Base-by-base conservation (phyloP, 2,329 filamentous ascomycete species). In the Epicoccum nigrum region DNA sequence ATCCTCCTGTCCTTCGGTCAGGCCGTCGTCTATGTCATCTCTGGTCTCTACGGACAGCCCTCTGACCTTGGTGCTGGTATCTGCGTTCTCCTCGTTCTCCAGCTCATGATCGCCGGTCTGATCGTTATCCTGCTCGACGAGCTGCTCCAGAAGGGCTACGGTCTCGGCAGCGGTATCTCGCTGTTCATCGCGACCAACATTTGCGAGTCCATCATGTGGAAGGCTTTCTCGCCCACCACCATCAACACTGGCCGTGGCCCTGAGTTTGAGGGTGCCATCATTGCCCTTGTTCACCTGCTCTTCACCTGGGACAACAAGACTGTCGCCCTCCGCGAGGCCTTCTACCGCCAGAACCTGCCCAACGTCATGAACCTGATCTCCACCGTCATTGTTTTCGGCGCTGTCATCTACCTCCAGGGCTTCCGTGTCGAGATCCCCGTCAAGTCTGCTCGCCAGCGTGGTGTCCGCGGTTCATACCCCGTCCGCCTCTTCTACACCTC, bases 111-210 rank as follows among this genome's bases (percentile, higher is more conserved):
- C 71, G 94, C 95, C 66, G 95, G 94, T 70, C 86, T 99, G 79
- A 96, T 99, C 73, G 95, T 99, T 78, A 97, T 99, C 77, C 90
- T 99, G 54, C 90, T 99, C 53, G 94, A 99, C 71, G 94, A 99
- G 84, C 88, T 99, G 55, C 88, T 99, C 69, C 95, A 99, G 82
- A 99, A 99, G 86, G 94, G 94, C 65, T 99, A 99, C 72, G 94
- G 94, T 78, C 88, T 99, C 61, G 94, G 94, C 78, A 96, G 90
- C 74, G 94, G 94, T 80, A 99, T 99, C 76, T 97, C 93, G 39
- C 89, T 99, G 60, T 99, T 99, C 85, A 99, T 99, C 74, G 94
- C 94, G 64, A 99, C 94, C 82, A 97, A 97, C 85, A 97, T 99
- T 73, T 99, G 94, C 90, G 94, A 99, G 83, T 97, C 93, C 51